Conservation (phyloP, 176 grass and related monocot genomes). For the Zizania latifolia region DNA sequence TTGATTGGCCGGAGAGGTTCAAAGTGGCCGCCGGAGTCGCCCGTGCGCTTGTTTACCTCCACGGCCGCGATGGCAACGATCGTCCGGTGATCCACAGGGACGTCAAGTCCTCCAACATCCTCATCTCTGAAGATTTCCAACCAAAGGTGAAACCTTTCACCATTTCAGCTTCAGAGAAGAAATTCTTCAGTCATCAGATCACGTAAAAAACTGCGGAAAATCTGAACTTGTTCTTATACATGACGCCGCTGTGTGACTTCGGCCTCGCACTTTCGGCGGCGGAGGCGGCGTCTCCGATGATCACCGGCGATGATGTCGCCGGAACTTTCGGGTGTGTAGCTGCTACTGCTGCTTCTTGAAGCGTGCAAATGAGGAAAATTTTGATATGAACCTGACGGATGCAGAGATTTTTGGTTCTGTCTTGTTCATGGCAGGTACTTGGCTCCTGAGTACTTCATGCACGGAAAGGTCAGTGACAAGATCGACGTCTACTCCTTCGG, state of each 20-base stretch:
- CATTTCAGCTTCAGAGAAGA: neutral
- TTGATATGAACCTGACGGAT: neutral
- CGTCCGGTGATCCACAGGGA: slow-evolving; percentile 71
- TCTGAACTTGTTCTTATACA: neutral
- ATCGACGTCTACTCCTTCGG: slow-evolving; percentile 90
- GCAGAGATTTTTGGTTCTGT: neutral
- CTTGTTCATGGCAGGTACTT: slow-evolving; percentile 51
- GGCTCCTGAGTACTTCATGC: slow-evolving; percentile 93
- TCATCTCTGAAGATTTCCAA: slow-evolving; percentile 58
- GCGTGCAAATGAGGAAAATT: neutral
- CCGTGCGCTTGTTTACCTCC: slow-evolving; percentile 52
- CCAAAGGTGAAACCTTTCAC: slow-evolving; percentile 42
- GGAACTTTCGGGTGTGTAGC: slow-evolving; percentile 71
- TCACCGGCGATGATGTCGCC: slow-evolving; percentile 57
- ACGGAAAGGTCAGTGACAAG: slow-evolving; percentile 90
- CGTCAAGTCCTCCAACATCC: slow-evolving; percentile 92
- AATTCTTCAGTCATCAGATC: neutral
- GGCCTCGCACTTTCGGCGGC: slow-evolving; percentile 73
- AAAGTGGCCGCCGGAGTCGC: slow-evolving; percentile 62
- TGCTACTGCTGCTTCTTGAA: neutral
- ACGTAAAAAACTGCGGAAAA: neutral
- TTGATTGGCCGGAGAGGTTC: slow-evolving; percentile 71
- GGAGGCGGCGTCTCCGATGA: slow-evolving; percentile 25
- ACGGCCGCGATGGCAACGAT: slow-evolving; percentile 24
- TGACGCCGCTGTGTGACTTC: slow-evolving; percentile 70